Base-by-base conservation (phyloP, 495 filamentous ascomycete genomes). In the Astrothelium subdiscretum region DNA sequence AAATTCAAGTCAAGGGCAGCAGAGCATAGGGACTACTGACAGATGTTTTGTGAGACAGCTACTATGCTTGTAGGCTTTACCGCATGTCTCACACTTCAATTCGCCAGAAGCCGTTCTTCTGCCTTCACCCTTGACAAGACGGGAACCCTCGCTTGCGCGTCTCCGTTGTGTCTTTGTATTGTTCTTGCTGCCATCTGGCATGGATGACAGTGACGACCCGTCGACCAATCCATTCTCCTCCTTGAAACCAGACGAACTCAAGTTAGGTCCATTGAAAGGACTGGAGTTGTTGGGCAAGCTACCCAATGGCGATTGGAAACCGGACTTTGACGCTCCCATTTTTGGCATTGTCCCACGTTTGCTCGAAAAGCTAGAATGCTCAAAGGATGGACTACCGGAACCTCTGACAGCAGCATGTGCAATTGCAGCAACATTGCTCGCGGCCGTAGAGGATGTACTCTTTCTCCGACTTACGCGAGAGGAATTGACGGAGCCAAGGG, bases 41-140 rank as follows among this genome's bases (percentile, higher is more conserved):
- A 97, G 90, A 87, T 98, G 94, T 85, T 98, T 98, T 74, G 90
- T 94, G 80, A 98, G 86, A 87, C 94, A 98, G 81, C 95, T 97
- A 85, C 92, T 92, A 84, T 98, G 94, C 87, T 98, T 98, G 85
- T 98, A 98, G 78, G 90, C 91, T 82, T 98, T 98, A 75, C 94
- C 94, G 81, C 94, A 98, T 76, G 89, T 94, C 71, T 97, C 92
- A 79, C 94, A 98, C 76, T 89, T 88, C 71, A 98, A 82, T 73
- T 97, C 92, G 68, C 85, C 83, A 68, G 85, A 82, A 71, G 79
- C 87, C 73, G 78, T 78, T 74, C 85, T 87, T 73, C 86, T 91
- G 68, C 83, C 84, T 66, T 90, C 89, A 64, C 77, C 79, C 76
- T 91, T 94, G 68, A 79, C 80, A 67, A 90, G 78, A 64, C 86